Conservation (phyloP, 2,329 filamentous ascomycete genomes). For the Cercospora janseana region DNA sequence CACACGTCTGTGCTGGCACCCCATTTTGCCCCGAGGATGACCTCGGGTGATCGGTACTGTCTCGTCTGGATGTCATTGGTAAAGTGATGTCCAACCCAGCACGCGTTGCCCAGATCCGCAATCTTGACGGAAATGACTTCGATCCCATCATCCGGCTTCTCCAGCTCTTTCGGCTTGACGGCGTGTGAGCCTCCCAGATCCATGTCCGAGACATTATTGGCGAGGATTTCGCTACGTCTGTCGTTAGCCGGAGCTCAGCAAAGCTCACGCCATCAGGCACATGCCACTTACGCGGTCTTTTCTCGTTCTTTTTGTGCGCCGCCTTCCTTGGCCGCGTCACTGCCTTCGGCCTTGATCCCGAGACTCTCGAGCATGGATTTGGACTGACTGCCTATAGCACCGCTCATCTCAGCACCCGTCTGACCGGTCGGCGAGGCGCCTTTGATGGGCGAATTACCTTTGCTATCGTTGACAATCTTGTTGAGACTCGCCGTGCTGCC, state of each 20-base stretch:
- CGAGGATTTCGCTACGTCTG: constrained; percentile 65
- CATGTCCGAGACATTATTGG: constrained; percentile 90
- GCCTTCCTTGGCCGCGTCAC: constrained; percentile 31
- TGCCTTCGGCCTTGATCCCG: constrained; percentile 46
- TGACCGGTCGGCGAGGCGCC: constrained; percentile 42
- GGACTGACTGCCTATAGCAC: constrained; percentile 49
- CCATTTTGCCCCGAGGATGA: constrained; percentile 96
- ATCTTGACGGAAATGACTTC: constrained; percentile 98
- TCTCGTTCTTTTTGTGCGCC: constrained; percentile 75
- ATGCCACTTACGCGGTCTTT: constrained; percentile 80
- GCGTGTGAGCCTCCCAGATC: constrained; percentile 74
- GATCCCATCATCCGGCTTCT: constrained; percentile 55
- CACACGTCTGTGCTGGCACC: constrained; percentile 98
- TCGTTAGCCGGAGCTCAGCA: constrained; percentile 31
- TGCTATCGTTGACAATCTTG: constrained; percentile 74
- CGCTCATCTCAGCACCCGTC: constrained; percentile 54
- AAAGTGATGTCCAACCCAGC: constrained; percentile 98
- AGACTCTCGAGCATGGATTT: constrained; percentile 61
- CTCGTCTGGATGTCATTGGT: constrained; percentile 98
- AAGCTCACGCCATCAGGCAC: constrained; percentile 15
- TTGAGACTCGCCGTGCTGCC: constrained; percentile 71
- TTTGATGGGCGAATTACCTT: constrained; percentile 52
- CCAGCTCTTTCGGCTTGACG: constrained; percentile 57
- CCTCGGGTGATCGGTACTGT: constrained; percentile 95
- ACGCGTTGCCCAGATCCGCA: constrained; percentile 94